Conservation (phyloP, 2,329 filamentous ascomycete genomes). For the Curvularia sp. region DNA sequence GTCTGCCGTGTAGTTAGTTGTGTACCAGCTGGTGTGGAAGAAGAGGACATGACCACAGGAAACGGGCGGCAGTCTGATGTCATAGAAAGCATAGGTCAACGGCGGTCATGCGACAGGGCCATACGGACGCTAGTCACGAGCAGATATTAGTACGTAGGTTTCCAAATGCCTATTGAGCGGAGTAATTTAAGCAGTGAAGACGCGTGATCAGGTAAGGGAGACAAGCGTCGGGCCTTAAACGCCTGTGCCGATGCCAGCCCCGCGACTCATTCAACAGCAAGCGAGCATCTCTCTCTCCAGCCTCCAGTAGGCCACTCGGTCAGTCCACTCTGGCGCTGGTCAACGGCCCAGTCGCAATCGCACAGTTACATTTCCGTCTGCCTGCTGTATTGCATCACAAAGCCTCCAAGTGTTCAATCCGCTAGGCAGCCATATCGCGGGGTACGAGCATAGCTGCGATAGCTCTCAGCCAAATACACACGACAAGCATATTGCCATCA, state of each 20-base stretch:
- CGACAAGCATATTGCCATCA: constrained; percentile 1
- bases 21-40: constrained; percentile 7
- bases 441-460: constrained; percentile 20
- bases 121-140: constrained; percentile 8
- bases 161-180: constrained; percentile 13
- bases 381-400: constrained; percentile 20
- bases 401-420: constrained; percentile 23
- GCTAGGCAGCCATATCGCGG: constrained; percentile 34
- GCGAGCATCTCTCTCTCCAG: constrained; percentile 18
- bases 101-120: neutral
- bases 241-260: constrained; percentile 27
- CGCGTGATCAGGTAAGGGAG: constrained; percentile 23
- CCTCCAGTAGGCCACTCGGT: constrained; percentile 20
- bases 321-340: constrained; percentile 27
- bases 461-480: too few species aligned
- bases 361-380: constrained; percentile 3
- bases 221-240: constrained; percentile 12
- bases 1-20: constrained; percentile 18
- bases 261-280: constrained; percentile 25
- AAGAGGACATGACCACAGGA: constrained; percentile 1
- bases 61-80: neutral
- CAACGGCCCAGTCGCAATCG: constrained; percentile 19
- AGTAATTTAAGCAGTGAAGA: constrained; percentile 23
- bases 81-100: neutral
- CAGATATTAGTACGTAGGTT: neutral